These are phyloP conservation scores for Alnus rubra DNA, from an alignment of 306 rosid species.

Conservation along the genomic window DNA sequence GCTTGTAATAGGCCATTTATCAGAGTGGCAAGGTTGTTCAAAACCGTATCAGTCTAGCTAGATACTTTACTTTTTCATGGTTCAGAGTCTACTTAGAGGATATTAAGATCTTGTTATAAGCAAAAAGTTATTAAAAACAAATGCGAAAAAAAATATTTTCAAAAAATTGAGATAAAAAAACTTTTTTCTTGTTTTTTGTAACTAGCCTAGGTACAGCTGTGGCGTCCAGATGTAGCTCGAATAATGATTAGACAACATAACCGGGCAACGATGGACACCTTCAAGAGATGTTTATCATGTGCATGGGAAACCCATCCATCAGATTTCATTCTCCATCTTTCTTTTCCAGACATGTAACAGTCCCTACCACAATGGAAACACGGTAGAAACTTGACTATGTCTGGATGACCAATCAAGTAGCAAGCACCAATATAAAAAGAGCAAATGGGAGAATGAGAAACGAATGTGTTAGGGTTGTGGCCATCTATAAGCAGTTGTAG, in stretches of 20 bases:
- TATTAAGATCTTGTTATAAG: not conserved
- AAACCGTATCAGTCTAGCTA: not conserved
- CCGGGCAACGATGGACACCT: conserved; percentile 5
- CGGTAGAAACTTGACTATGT: not conserved
- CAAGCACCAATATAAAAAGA: no score
- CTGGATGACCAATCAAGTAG: not conserved
- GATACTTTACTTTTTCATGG: not conserved
- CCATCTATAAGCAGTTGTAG: not conserved
- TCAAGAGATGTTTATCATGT: not conserved
- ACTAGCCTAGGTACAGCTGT: not conserved
- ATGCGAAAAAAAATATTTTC: no score
- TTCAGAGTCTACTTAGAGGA: not conserved
- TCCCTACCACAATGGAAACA: not conserved
- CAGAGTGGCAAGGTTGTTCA: not conserved
- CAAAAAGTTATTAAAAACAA: not conserved
- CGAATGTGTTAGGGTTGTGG: not conserved
- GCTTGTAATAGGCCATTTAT: not conserved
- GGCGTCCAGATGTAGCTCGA: conserved; percentile 1
- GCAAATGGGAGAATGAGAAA: not conserved
- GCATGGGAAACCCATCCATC: not conserved
- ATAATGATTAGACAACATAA: not conserved
- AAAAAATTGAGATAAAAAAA: no score
- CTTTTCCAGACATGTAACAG: conserved; percentile 6
- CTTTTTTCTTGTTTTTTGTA: no score
- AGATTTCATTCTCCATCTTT: not conserved